Evolutionary conservation across 805 yeast genomes (phyloP), one percentile per base, ranked within the genome.

Genomic region (Lipomyces sp.): DNA sequence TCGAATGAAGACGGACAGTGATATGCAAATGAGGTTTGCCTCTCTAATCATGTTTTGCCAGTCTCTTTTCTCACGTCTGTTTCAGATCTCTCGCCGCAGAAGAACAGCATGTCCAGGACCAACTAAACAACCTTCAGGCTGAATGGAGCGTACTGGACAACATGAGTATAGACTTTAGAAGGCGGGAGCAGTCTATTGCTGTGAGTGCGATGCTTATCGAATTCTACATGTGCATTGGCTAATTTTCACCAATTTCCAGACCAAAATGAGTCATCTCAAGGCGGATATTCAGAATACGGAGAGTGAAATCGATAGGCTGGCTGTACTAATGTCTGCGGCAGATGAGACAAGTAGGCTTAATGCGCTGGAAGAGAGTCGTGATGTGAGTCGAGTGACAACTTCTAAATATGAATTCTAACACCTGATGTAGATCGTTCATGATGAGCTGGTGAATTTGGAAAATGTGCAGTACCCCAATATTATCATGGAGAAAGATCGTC

Each of bases 1-100:
- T n/a, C 61, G 72, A 48, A 73, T 74, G 74, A 61, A 59, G 39
- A 66, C 72, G 3, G 64, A 64, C 34, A 37, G 60, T 29, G 59
- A 57, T 11, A 39, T 48, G 58, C 63, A 64, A 15, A 45, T 29
- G 58, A 51, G 54, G 54, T 51, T 13, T 51, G 54, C 4, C 39
- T 51, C 7, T 24, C 8, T 29, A 51, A 8, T 48, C 48, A 15
- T 15, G 10, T n/a, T 18, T 15, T 42, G 15, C 7, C 29, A 11
- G 15, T 42, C n/a, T 24, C 48, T 3, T 42, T 59, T 33, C 18
- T 45, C 8, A 51, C 37, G 3, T 13, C 11, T 13, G 18, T 11
- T 24, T 11, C 37, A 60, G 63, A 37, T 51, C 61, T 3, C 57
- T 57, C 10, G 39, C 50, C 33, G 53, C 35, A 7, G 66, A 63